Evolutionary conservation across 1,284 basidiomycete species (phyloP).

Genomic region (Trichosporon sp.): DNA sequence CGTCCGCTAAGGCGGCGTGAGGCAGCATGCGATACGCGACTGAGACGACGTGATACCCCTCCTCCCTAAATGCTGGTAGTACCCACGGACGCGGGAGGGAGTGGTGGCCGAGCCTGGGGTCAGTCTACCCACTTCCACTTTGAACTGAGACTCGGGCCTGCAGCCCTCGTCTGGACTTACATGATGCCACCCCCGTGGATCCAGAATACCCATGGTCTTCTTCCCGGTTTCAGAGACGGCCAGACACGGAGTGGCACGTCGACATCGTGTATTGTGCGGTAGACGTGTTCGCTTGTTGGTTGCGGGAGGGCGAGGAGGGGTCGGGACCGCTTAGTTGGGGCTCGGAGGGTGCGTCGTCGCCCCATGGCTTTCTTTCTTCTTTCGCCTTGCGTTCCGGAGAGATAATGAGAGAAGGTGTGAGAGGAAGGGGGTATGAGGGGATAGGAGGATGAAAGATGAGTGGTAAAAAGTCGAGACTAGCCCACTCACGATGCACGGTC

Average conservation of each 20-base stretch:
- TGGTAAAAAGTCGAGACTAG: too few species aligned
- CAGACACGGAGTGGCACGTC: conserved; percentile 38
- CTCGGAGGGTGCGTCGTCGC: background rate
- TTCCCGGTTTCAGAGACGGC: conserved; percentile 22
- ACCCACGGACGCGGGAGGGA: conserved; percentile 36
- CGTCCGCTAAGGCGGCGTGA: conserved; percentile 34
- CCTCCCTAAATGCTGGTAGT: conserved; percentile 31
- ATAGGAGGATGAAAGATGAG: too few species aligned
- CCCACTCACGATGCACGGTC: too few species aligned
- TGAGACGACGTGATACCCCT: conserved; percentile 38
- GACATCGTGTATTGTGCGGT: conserved; percentile 34
- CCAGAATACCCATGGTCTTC: conserved; percentile 40
- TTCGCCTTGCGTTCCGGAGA: too few species aligned
- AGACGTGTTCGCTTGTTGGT: conserved; percentile 38
- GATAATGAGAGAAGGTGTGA: too few species aligned
- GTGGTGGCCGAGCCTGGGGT: conserved; percentile 34
- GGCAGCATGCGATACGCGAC: conserved; percentile 38
- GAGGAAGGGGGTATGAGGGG: too few species aligned
- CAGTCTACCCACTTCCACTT: background rate
- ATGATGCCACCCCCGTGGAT: conserved; percentile 38
- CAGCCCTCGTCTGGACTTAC: background rate
- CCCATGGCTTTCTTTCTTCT: too few species aligned
- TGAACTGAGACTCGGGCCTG: too few species aligned
- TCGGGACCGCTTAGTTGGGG: conserved; percentile 6
- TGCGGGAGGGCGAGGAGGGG: conserved; percentile 29